These are phyloP conservation scores for Aspergillus arachidicola DNA, from an alignment of 2,329 filamentous ascomycete species.

Conservation along the genomic window DNA sequence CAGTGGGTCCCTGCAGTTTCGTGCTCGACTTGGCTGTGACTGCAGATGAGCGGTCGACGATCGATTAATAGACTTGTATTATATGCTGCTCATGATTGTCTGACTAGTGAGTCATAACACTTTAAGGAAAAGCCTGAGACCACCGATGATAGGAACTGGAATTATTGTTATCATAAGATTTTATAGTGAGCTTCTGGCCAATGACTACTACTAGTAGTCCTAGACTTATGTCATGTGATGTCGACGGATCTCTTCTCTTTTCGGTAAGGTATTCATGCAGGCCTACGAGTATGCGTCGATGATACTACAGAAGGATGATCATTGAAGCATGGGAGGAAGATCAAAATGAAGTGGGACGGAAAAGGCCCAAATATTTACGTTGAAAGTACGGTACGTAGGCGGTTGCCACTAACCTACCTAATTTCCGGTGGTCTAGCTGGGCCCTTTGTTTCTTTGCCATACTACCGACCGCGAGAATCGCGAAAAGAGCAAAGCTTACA, in stretches of 20 bases:
- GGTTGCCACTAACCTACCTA: neutral
- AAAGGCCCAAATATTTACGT: neutral
- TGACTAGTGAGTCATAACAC: neutral
- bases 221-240: neutral
- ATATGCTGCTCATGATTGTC: neutral
- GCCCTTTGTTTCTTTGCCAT: neutral
- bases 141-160: neutral
- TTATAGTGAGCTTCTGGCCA: neutral
- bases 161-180: neutral
- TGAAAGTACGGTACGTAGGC: neutral
- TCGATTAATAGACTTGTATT: neutral
- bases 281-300: neutral
- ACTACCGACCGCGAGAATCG: neutral
- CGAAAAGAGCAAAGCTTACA: neutral
- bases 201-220: neutral
- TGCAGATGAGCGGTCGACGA: neutral
- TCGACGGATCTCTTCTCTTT: neutral
- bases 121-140: neutral
- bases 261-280: neutral
- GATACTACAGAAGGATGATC: too few species aligned
- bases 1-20: neutral
- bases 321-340: too few species aligned
- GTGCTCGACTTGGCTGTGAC: neutral
- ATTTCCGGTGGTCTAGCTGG: neutral
- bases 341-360: neutral